Conservation (phyloP, 2,329 filamentous ascomycete species). For the Penicillium hesseltinei region DNA sequence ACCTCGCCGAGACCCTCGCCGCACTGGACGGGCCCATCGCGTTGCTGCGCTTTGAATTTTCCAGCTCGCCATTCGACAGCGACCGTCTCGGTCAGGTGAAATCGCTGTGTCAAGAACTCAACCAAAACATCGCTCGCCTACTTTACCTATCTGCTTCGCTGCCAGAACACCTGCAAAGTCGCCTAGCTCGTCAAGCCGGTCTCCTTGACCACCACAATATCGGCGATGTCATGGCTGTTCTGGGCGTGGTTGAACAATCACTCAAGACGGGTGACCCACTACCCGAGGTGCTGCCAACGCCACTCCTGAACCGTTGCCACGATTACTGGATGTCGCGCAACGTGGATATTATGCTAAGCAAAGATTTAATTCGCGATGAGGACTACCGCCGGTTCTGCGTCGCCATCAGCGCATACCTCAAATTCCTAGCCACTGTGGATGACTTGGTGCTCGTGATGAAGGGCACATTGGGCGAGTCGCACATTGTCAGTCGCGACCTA, state of each 20-base stretch:
- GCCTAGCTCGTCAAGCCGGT: constrained; percentile 41
- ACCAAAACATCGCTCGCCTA: constrained; percentile 37
- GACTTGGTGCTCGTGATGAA: constrained; percentile 49
- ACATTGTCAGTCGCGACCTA: constrained; percentile 30
- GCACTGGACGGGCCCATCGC: constrained; percentile 36
- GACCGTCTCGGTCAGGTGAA: constrained; percentile 34
- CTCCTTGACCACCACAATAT: constrained; percentile 47
- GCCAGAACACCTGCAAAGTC: constrained; percentile 42
- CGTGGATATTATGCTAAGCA: constrained; percentile 31
- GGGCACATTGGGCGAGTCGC: constrained; percentile 44
- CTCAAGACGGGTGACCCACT: constrained; percentile 50
- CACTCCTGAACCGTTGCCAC: constrained; percentile 42
- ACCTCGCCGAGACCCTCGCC: constrained; percentile 33
- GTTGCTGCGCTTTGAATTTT: constrained; percentile 41
- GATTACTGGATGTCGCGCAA: constrained; percentile 26
- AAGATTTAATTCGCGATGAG: constrained; percentile 40
- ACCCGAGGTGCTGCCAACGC: constrained; percentile 50
- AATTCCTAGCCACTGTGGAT: constrained; percentile 46
- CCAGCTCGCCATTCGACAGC: constrained; percentile 40
- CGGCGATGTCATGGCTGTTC: constrained; percentile 52
- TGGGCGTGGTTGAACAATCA: constrained; percentile 49
- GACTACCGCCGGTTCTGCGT: constrained; percentile 50
- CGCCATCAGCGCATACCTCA: constrained; percentile 46
- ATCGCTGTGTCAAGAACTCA: constrained; percentile 33
- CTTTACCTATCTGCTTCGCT: constrained; percentile 35